These are phyloP conservation scores for Sclerotinia glacialis DNA, from an alignment of 2,329 filamentous ascomycete genomes.

Conservation along the genomic window DNA sequence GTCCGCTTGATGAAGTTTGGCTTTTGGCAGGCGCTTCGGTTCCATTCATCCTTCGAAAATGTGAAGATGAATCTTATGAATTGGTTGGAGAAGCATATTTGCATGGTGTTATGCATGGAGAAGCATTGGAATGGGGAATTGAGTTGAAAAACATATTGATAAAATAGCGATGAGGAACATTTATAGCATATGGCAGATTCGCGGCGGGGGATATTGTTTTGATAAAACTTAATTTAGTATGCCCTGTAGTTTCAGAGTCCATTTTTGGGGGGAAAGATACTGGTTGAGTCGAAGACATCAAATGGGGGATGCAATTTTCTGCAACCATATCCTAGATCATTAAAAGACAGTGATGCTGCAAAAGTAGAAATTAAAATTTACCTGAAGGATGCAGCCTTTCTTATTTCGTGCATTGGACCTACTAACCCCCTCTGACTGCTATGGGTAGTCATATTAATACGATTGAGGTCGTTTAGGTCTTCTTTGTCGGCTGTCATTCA, in stretches of 20 bases:
- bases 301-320: no score
- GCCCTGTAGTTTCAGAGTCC: no score
- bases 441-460: no score
- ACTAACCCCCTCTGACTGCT: no score
- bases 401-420: no score
- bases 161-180: not conserved
- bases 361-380: no score
- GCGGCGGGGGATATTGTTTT: not conserved
- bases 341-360: no score
- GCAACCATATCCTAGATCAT: no score
- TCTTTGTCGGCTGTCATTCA: no score
- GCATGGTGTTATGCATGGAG: slow-evolving; percentile 27
- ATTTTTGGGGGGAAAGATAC: not conserved
- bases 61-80: slow-evolving; percentile 15
- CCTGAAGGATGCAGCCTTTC: no score
- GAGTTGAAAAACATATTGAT: not conserved
- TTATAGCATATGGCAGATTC: not conserved
- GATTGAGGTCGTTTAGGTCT: no score
- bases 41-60: slow-evolving; percentile 21
- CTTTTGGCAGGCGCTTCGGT: slow-evolving; percentile 21
- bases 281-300: not conserved
- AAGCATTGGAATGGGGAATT: slow-evolving; percentile 14
- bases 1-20: slow-evolving; percentile 22
- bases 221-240: not conserved
- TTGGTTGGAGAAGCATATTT: slow-evolving; percentile 27